Conservation (phyloP, 306 rosid genomes). For the Pyrus communis region DNA sequence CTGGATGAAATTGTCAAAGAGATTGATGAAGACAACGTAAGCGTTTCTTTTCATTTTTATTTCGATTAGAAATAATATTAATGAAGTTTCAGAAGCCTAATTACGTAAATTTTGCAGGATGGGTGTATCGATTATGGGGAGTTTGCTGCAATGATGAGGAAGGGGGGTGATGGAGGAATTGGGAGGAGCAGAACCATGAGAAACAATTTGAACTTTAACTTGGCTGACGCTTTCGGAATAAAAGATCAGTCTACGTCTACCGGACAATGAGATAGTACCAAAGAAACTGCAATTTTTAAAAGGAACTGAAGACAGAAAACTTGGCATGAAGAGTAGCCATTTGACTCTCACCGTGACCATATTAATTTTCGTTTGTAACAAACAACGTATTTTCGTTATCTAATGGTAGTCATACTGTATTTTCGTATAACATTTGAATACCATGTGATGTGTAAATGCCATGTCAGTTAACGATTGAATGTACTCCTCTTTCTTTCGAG, state of each 20-base stretch:
- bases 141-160: conserved; percentile 85
- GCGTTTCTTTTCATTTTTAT: not conserved
- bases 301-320: not conserved
- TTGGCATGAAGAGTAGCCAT: not conserved
- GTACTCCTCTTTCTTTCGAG: too few species aligned
- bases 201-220: conserved; percentile 58
- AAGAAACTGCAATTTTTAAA: not conserved
- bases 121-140: conserved; percentile 83
- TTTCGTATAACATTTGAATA: too few species aligned
- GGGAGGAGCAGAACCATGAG: conserved; percentile 65
- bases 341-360: too few species aligned
- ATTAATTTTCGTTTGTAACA: too few species aligned
- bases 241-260: conserved; percentile 27
- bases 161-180: conserved; percentile 49
- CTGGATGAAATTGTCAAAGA: conserved; percentile 64
- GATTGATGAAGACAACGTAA: conserved; percentile 77
- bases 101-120: conserved; percentile 39
- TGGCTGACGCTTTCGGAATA: conserved; percentile 73
- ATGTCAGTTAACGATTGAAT: too few species aligned
- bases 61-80: not conserved
- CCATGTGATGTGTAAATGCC: too few species aligned
- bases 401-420: too few species aligned
- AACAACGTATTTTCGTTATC: too few species aligned
- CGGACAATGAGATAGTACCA: conserved; percentile 21
- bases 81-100: not conserved